Evolutionary conservation across 208 protist genomes (phyloP).

Genomic region (Trypanosoma boissoni): DNA sequence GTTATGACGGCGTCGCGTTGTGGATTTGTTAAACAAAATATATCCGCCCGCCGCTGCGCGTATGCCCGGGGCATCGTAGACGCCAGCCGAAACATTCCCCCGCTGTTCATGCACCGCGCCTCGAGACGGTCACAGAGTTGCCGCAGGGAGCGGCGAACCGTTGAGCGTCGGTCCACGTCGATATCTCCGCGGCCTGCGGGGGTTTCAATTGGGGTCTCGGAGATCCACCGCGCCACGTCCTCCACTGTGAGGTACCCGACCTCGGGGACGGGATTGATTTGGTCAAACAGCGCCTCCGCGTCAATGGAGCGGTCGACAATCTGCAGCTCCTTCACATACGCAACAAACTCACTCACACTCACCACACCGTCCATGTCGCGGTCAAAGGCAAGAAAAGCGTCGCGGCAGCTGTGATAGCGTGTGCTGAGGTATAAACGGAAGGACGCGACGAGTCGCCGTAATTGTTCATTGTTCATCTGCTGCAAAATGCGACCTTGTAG

Average conservation of each 20-base stretch:
- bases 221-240: conserved; percentile 75
- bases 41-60: conserved; percentile 46
- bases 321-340: conserved; percentile 56
- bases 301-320: conserved; percentile 66
- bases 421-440: conserved; percentile 70
- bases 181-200: conserved; percentile 2
- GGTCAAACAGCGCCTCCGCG: conserved; percentile 55
- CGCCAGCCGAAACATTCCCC: conserved; percentile 86
- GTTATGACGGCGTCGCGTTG: conserved; percentile 77
- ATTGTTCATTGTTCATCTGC: conserved; percentile 30
- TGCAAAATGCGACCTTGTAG: conserved; percentile 30
- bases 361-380: conserved; percentile 81
- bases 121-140: conserved; percentile 65
- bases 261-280: conserved; percentile 39
- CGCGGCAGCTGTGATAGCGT: conserved; percentile 67
- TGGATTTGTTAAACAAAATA: conserved; percentile 74
- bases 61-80: conserved; percentile 86
- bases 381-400: conserved; percentile 84
- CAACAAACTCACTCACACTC: conserved; percentile 65
- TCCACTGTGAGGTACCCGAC: conserved; percentile 67
- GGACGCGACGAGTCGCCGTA: conserved; percentile 51
- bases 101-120: conserved; percentile 61
- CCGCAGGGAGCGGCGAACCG: conserved; percentile 46
- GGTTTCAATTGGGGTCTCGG: conserved; percentile 4
- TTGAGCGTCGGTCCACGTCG: conserved; percentile 40